Evolutionary conservation across 176 grass and related monocot species (phyloP), one percentile per base, ranked within the genome.

Genomic region (Oryza meridionalis): DNA sequence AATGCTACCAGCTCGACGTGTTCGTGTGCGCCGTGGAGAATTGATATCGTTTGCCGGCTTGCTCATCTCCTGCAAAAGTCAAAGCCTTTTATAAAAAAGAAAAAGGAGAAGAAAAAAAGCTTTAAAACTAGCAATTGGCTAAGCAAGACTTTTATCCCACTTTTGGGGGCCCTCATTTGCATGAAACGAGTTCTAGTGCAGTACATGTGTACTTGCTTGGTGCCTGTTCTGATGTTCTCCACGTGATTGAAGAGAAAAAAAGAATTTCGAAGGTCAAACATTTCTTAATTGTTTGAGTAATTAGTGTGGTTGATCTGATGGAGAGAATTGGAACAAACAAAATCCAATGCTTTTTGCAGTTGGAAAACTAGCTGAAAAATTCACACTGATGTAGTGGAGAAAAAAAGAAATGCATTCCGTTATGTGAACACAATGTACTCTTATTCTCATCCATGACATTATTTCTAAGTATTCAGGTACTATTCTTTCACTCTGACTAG

Each of bases 11-110:
- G 50, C 81, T 79, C 76, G 61, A 72, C 43, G 51, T 31, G 81
- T 19, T 61, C 69, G 81, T 75, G 82, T 81, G 72, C 19, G 69
- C 69, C 75, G 71, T 62, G 89, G 85, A 91, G 82, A 88, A 59
- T 90, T 85, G 83, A 70, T 78, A 73, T 73, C 83, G 83, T 77
- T 85, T 42, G 73, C 15, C 24, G 17, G 49, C 26, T 69, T 40
- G 29, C 62, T 73, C 63, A 14, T 22, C 63, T 70, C 50, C 8
- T 72, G 64, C 51, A 35, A 35, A 91, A 82, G 82, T 91, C 82
- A 91, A 85, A 85, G 46, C 45, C 17, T 61, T 72, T 11, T 14
- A n/a, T 22, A 33, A 17, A 69, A 35, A 69, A 35, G 64, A 37
- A 33, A 47, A 59, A 14, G 10, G 58, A n/a, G 14, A 58, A n/a